Evolutionary conservation across 2,329 filamentous ascomycete species (phyloP).

Genomic region (Fusarium sp.): DNA sequence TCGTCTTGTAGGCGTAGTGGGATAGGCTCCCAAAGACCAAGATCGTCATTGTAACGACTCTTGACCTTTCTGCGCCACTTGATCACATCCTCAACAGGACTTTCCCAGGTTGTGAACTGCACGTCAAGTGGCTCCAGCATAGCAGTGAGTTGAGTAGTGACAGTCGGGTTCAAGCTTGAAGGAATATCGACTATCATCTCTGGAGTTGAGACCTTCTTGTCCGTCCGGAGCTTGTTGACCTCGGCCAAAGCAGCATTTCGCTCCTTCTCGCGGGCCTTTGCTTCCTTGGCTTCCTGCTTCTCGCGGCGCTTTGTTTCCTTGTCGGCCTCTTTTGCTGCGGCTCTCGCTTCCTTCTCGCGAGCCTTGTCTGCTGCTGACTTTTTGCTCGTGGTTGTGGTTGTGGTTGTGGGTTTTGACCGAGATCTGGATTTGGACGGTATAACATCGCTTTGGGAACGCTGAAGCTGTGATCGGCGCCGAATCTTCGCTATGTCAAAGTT

Average conservation of each 20-base stretch:
- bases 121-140: constrained; percentile 65
- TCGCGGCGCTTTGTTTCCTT: constrained; percentile 67
- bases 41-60: constrained; percentile 70
- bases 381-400: constrained; percentile 39
- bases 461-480: constrained; percentile 38
- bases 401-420: constrained; percentile 25
- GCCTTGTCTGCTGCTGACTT: constrained; percentile 53
- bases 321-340: constrained; percentile 63
- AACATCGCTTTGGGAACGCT: constrained; percentile 49
- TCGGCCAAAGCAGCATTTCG: constrained; percentile 74
- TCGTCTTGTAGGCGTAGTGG: constrained; percentile 64
- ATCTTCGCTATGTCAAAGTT: constrained; percentile 53
- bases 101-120: constrained; percentile 58
- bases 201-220: constrained; percentile 77
- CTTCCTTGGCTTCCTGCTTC: constrained; percentile 69
- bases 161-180: constrained; percentile 60
- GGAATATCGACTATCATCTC: constrained; percentile 85
- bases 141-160: constrained; percentile 59
- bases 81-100: constrained; percentile 64
- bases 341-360: constrained; percentile 58
- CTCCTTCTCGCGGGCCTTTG: constrained; percentile 72
- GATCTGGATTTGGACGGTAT: constrained; percentile 36
- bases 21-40: constrained; percentile 74
- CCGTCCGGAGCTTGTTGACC: constrained; percentile 77
- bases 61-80: constrained; percentile 77